These are phyloP conservation scores for Balakata baccata DNA, from an alignment of 345 rosid genomes.

Conservation along the genomic window DNA sequence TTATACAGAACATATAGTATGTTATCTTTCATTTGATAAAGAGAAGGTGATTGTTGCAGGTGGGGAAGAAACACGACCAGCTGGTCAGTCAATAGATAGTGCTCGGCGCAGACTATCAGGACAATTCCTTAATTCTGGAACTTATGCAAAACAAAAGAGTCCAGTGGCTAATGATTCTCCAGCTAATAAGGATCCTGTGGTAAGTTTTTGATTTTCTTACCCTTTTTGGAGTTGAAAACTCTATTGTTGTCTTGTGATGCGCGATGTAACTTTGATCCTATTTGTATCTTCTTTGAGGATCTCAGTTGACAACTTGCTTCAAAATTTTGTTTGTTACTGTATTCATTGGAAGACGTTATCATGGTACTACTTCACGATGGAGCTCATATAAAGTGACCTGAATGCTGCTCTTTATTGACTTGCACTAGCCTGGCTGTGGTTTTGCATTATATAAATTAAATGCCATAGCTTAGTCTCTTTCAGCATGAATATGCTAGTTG, in stretches of 20 bases:
- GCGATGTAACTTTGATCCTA: background rate
- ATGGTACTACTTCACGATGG: background rate
- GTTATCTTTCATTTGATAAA: too few relatives aligned
- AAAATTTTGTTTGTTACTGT: background rate
- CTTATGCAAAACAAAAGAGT: conserved; percentile 63
- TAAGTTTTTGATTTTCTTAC: conserved; percentile 22
- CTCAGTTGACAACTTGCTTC: background rate
- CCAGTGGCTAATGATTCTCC: conserved; percentile 52
- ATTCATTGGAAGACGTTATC: background rate
- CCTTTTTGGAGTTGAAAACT: background rate
- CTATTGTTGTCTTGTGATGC: background rate
- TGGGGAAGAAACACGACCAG: conserved; percentile 51
- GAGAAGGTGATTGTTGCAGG: conserved; percentile 8
- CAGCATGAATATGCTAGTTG: background rate
- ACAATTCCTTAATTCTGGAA: conserved; percentile 51
- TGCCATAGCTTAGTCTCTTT: background rate
- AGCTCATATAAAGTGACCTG: background rate
- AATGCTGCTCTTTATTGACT: background rate
- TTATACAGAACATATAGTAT: background rate
- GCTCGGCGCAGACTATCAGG: conserved; percentile 71
- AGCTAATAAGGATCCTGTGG: conserved; percentile 50
- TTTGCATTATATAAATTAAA: background rate
- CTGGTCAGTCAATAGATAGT: conserved; percentile 58
- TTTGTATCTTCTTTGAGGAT: background rate
- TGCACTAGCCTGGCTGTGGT: background rate